Evolutionary conservation across 352 stramenopile genomes (phyloP), one percentile per base, ranked within the genome.

Genomic region (Globisporangium ultimum): DNA sequence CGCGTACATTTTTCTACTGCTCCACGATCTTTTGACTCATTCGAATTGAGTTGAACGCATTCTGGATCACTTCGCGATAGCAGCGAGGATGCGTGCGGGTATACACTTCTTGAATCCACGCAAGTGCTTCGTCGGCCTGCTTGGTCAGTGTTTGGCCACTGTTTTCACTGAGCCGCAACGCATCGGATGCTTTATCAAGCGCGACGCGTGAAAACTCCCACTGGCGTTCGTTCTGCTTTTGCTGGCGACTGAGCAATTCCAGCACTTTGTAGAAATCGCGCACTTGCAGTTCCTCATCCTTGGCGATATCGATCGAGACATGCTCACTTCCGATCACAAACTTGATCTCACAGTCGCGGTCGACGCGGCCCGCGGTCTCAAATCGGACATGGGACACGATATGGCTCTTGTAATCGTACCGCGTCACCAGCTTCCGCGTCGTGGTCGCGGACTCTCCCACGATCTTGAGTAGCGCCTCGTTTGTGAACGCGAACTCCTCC

Each of bases 231-330:
- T 81, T 83, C 21, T 48, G 40, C 40, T 61, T 58, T 48, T 88
- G 76, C n/a, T 56, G 55, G 18, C 78, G 78, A 36, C 66, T 60
- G 43, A 88, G 61, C 34, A 84, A 50, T 56, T 73, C 67, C 17
- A 88, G 49, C n/a, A 85, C 74, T 60, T 84, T 84, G 74, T 82
- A 84, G 54, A 80, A 80, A 7, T 72, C 56, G 20, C 61, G 55
- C 36, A 64, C 66, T 0, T 58, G 65, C 1, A 48, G 50, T 15
- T 74, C 63, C 8, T 88, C 71, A 13, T 53, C 60, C 42, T 70
- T 80, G 28, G 66, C 67, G 43, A 88, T 71, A 48, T 84, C 75
- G 45, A 88, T 84, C 1, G 76, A 86, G 17, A 84, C 61, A 2
- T 17, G 12, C 40, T 75, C 65, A 18, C 20, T 38, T 4, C 71